A percentile compares a stretch with the other conserved stretches of the same genome.
phyloP scores from a whole-genome alignment of 306 rosid genomes.

The Cicer yamashitae region DNA sequence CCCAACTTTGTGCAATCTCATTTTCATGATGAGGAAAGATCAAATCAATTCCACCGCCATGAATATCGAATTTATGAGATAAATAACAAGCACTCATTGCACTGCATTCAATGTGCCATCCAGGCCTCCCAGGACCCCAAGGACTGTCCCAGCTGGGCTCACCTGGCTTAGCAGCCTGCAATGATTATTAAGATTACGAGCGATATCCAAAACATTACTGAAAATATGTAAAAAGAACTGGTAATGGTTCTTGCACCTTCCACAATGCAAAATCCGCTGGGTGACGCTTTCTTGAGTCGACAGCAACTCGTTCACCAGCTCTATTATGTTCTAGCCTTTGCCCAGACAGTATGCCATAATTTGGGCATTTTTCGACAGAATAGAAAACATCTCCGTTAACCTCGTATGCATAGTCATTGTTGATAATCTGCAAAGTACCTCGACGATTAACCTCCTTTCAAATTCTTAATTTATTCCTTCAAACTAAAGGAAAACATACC shows the following conservation, averaged over 20 bases:
- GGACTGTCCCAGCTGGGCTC: conserved; percentile 99
- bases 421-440: conserved; percentile 70
- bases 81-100: conserved; percentile 96
- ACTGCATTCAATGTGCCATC: conserved; percentile 99
- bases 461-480: conserved; percentile 41
- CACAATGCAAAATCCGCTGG: conserved; percentile 96
- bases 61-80: conserved; percentile 83
- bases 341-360: conserved; percentile 83
- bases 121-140: conserved; percentile 98
- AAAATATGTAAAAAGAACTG: conserved; percentile 36
- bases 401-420: conserved; percentile 68
- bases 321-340: conserved; percentile 80
- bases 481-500: conserved; percentile 19
- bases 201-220: conserved; percentile 20
- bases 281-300: conserved; percentile 81
- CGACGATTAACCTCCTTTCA: conserved; percentile 28
- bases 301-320: conserved; percentile 94
- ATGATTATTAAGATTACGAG: conserved; percentile 31
- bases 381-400: conserved; percentile 94
- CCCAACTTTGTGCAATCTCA: conserved; percentile 95
- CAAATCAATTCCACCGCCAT: conserved; percentile 97
- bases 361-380: conserved; percentile 82
- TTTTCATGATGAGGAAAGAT: conserved; percentile 99
- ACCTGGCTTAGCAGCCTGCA: conserved; percentile 89
- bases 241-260: conserved; percentile 65